Evolutionary conservation across 768 basidiomycete species (phyloP), one percentile per base, ranked within the genome.

Genomic region (Aureoboletus auriporus): DNA sequence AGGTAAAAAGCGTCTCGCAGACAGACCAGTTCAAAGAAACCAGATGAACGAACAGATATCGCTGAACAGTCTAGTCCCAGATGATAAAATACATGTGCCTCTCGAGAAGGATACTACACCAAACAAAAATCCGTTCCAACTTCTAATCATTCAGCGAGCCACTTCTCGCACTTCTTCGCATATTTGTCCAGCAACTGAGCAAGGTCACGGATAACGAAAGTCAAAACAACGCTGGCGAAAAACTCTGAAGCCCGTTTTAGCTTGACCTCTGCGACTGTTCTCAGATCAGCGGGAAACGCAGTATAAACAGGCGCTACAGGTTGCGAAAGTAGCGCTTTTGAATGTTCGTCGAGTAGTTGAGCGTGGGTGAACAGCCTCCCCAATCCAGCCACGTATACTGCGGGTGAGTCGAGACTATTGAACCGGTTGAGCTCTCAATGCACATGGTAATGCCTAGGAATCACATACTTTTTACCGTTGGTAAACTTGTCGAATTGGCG

Each of bases 151-250:
- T 93, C 90, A 33, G 83, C 87, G 33, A 92, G 76, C 88, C 89
- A 91, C 69, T 90, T 91, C 71, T 91, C 91, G 69, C 89, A 90
- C 66, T 89, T 89, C 77, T 93, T 93, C 54, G 85, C 87, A 66
- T 93, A 93, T 70, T 94, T 93, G 74, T 94, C 93, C 52, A 94
- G 74, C 42, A 94, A 70, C 59, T 86, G 82, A 36, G 89, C 88
- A 54, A 93, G 75, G 65, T 93, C 91, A 45, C 84, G 83, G 59
- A 95, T 83, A 59, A 95, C 90, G 64, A 95, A 93, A 14, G 88
- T 88, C 52, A 93, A 75, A 46, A 95, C 81, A 52, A 93, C 90
- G 45, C 77, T 87, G 23, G 88, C 88, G 58, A 94, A 95, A 65
- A 95, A 95, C 61, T 94, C 89, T n/a, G 89, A 91, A 30, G 82